A percentile compares a stretch with the other conserved stretches of the same genome.
phyloP scores from a whole-genome alignment of 257 asterid species.

The Handroanthus guayacan region DNA sequence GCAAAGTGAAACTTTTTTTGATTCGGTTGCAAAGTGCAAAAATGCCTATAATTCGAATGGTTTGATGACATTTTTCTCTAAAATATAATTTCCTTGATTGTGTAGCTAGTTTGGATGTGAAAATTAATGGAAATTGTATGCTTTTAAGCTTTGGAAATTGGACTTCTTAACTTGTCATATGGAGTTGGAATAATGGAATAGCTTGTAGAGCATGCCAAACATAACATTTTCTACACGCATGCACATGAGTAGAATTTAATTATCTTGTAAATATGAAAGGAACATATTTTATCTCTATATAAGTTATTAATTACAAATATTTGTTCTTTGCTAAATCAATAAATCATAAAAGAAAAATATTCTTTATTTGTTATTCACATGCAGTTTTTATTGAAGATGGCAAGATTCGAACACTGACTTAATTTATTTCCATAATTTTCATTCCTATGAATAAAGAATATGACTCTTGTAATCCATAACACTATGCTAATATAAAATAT shows the following conservation, averaged over 20 bases:
- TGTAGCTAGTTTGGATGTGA: background rate
- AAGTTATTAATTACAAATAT: background rate
- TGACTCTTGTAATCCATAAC: no score
- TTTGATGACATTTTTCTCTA: no score
- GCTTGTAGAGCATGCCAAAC: constrained; percentile 37
- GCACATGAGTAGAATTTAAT: background rate
- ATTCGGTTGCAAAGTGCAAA: no score
- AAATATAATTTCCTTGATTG: background rate
- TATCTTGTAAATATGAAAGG: background rate
- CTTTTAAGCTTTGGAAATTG: background rate
- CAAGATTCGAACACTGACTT: no score
- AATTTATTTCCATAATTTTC: no score
- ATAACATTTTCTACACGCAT: background rate
- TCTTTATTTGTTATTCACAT: no score
- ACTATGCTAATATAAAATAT: no score
- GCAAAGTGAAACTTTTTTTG: no score
- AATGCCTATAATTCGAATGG: no score
- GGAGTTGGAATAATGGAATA: constrained; percentile 41
- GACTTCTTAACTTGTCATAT: constrained; percentile 30
- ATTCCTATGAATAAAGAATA: no score
- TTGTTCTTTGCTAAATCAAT: background rate
- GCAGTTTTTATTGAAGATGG: no score
- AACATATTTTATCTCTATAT: background rate
- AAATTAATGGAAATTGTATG: background rate
- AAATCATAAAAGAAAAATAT: background rate